A percentile compares a stretch with the other conserved stretches of the same genome.
Evolutionary conservation across 805 yeast species (phyloP).

Genomic region (Cyberlindnera mississippiensis): DNA sequence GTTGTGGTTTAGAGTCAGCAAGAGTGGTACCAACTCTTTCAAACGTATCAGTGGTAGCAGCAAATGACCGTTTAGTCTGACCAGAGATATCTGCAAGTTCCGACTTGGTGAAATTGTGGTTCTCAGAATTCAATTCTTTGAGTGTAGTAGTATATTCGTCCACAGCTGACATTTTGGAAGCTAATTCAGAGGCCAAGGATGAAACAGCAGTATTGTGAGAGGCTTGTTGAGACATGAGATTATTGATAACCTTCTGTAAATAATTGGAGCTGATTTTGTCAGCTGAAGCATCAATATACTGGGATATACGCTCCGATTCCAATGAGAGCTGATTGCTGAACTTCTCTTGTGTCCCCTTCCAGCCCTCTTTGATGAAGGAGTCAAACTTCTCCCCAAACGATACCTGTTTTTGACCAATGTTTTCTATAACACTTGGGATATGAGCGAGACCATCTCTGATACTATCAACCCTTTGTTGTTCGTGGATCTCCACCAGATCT

Average conservation of each 20-base stretch:
- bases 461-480: slow-evolving; percentile 6
- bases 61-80: slow-evolving; percentile 12
- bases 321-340: slow-evolving; percentile 9
- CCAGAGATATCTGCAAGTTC: slow-evolving; percentile 15
- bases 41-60: slow-evolving; percentile 13
- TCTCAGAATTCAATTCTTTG: slow-evolving; percentile 14
- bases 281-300: neutral
- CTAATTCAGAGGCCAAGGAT: slow-evolving; percentile 7
- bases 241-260: slow-evolving; percentile 17
- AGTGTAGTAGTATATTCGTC: slow-evolving; percentile 11
- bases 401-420: slow-evolving; percentile 12
- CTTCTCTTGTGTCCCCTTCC: slow-evolving; percentile 16
- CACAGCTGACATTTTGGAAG: slow-evolving; percentile 11
- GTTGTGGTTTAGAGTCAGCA: slow-evolving; percentile 14
- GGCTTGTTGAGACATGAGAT: slow-evolving; percentile 16
- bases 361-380: slow-evolving; percentile 12
- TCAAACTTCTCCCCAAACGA: slow-evolving; percentile 15
- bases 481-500: slow-evolving; percentile 11
- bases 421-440: slow-evolving; percentile 11
- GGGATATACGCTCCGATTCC: slow-evolving; percentile 1
- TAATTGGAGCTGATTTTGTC: slow-evolving; percentile 19
- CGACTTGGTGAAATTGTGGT: slow-evolving; percentile 13
- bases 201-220: slow-evolving; percentile 1
- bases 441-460: slow-evolving; percentile 3
- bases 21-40: slow-evolving; percentile 12